Percentiles rank a stretch among this genome's conserved stretches.
Conservation (phyloP, 441 rosid genomes). For the Populus tomentosa region DNA sequence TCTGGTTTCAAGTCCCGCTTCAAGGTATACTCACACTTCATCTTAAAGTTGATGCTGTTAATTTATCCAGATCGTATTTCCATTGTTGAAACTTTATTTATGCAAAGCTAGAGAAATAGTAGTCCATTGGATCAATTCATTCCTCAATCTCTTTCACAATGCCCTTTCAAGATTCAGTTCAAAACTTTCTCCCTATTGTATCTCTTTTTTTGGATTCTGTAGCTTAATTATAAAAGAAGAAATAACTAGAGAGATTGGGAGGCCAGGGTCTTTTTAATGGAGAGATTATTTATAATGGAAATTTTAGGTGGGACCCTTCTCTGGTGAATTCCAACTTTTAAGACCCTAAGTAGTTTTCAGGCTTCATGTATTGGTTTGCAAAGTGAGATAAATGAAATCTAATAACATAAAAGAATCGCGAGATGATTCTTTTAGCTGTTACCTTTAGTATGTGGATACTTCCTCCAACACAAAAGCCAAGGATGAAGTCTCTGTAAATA, state of each 20-base stretch:
- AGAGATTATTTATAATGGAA: background rate
- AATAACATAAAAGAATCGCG: background rate
- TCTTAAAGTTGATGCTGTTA: slow-evolving; percentile 8
- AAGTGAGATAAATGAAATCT: background rate
- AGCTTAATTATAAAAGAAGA: background rate
- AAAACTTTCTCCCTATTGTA: background rate
- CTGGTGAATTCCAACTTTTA: background rate
- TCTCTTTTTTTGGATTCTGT: background rate
- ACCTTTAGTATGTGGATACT: background rate
- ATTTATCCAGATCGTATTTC: slow-evolving; percentile 1
- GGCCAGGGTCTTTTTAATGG: background rate
- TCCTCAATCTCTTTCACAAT: slow-evolving; percentile 22
- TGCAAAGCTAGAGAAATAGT: background rate
- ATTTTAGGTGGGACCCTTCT: background rate
- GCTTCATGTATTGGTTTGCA: background rate
- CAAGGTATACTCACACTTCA: slow-evolving; percentile 56
- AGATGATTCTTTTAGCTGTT: background rate
- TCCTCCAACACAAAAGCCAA: background rate
- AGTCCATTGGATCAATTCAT: slow-evolving; percentile 14
- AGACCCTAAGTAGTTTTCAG: background rate
- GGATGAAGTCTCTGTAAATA: background rate
- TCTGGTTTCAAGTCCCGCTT: slow-evolving; percentile 83
- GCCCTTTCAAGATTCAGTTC: background rate
- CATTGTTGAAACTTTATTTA: background rate
- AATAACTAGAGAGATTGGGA: background rate